A percentile compares a stretch with the other conserved stretches of the same genome.
Evolutionary conservation across 2,329 filamentous ascomycete genomes (phyloP).

Genomic region (Ceratocystis smalleyi): DNA sequence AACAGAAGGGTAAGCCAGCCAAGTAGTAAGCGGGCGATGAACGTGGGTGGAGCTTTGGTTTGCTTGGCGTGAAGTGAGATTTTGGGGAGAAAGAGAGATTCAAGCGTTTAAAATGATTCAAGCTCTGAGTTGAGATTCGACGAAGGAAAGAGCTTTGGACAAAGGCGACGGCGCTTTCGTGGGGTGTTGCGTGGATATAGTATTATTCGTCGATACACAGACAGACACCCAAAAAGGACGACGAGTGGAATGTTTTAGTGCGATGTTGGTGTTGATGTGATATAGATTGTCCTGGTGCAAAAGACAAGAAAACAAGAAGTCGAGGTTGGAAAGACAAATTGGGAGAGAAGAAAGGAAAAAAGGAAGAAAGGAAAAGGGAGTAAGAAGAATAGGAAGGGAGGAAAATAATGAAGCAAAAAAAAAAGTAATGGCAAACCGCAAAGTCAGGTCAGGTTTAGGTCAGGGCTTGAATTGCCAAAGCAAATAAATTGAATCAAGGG

Average conservation of each 20-base stretch:
- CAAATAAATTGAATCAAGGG: conserved; percentile 6
- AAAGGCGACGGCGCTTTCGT: not conserved
- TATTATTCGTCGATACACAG: not conserved
- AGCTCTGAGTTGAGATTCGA: not conserved
- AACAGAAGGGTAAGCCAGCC: too few species aligned
- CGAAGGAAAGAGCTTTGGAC: not conserved
- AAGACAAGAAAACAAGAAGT: not conserved
- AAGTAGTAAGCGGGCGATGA: too few species aligned
- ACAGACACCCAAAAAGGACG: not conserved
- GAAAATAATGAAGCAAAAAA: conserved; percentile 1
- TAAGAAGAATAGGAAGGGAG: not conserved
- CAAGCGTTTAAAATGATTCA: not conserved
- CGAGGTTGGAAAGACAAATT: not conserved
- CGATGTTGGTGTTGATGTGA: not conserved
- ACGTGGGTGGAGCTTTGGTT: too few species aligned
- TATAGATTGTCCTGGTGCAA: not conserved
- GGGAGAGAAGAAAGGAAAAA: not conserved
- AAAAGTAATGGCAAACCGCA: conserved; percentile 1
- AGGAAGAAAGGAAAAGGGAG: not conserved
- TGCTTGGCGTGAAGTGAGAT: too few species aligned
- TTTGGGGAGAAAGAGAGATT: not conserved
- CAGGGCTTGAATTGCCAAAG: conserved; percentile 1
- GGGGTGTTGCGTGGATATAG: not conserved
- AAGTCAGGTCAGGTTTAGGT: not conserved
- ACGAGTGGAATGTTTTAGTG: not conserved